phyloP scores from a whole-genome alignment of 192 early-diverging fungal genomes.

The Backusella sp. region DNA sequence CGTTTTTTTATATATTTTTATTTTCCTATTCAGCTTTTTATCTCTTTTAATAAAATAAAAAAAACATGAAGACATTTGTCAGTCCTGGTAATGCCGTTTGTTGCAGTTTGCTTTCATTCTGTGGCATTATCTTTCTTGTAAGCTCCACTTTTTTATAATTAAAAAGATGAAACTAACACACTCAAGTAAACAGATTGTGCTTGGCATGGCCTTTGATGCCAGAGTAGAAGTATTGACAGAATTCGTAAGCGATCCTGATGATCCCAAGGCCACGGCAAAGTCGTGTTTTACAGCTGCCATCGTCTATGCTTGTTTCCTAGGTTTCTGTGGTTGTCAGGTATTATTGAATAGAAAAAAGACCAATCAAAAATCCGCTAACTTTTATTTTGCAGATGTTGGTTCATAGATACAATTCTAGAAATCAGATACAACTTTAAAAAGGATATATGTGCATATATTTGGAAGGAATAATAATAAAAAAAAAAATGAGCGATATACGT shows the following conservation, averaged over 20 bases:
- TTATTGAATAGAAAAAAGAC: not conserved
- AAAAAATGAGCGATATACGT: not conserved
- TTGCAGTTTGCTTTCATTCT: constrained; percentile 46
- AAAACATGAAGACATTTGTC: constrained; percentile 49
- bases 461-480: no score
- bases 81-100: constrained; percentile 45
- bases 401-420: constrained; percentile 38
- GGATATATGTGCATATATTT: not conserved
- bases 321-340: constrained; percentile 55
- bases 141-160: constrained; percentile 13
- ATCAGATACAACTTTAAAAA: constrained; percentile 39
- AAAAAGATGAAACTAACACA: not conserved
- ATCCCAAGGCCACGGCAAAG: constrained; percentile 46
- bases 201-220: constrained; percentile 45
- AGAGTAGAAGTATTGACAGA: constrained; percentile 49
- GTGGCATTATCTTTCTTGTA: constrained; percentile 51
- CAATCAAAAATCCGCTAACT: not conserved
- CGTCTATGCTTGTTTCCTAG: constrained; percentile 50
- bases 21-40: no score
- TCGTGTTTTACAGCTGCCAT: constrained; percentile 49
- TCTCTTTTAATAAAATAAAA: not conserved
- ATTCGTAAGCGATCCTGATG: constrained; percentile 41
- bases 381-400: constrained; percentile 23
- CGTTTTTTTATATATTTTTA: no score
- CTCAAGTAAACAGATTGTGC: constrained; percentile 20